Base-by-base conservation (phyloP, 345 rosid species). In the Euphorbia peplus region DNA sequence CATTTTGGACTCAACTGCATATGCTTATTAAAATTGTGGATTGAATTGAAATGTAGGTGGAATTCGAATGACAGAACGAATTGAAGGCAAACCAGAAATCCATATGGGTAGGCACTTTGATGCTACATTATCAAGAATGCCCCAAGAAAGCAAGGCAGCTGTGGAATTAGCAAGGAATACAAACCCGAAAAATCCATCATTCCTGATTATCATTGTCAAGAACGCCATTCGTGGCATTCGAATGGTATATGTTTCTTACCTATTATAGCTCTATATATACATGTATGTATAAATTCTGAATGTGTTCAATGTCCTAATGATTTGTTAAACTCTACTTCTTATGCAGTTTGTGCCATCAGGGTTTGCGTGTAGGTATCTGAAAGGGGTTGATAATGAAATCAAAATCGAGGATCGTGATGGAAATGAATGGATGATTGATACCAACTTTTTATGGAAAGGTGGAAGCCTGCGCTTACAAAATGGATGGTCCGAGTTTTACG, bases 361-460 rank as follows among this genome's bases (percentile, higher is more conserved):
- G 18, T 72, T 72, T 44, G 19, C 48, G 4, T 18, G 37, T 11
- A 72, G 25, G 50, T 41, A 57, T 66, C 12, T 65, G 35, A n/a
- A n/a, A n/a, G n/a, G n/a, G n/a, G n/a, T n/a, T n/a, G 12, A 4
- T 7, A 26, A 65, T 10, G 10, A 56, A 16, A 50, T 72, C 11
- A 64, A 51, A 58, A n/a, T 65, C 50, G 60, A 46, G 46, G 51
- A 47, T 39, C 9, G 22, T 14, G 64, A 32, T 25, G 65, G 66
- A 50, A 29, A 60, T 26, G 28, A 57, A 11, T 65, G 70, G 60
- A 3, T 16, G 16, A 22, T 51, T 6, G 19, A 29, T 14, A 28
- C n/a, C 12, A 4, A 2, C 16, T 57, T 21, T 5, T 9, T 3
- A 1, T 7, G 21, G 62, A 57, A 41, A 25, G 5, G 25, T 25